These are phyloP conservation scores for Gloeostereum incarnatum DNA, from an alignment of 768 basidiomycete species.

Conservation along the genomic window DNA sequence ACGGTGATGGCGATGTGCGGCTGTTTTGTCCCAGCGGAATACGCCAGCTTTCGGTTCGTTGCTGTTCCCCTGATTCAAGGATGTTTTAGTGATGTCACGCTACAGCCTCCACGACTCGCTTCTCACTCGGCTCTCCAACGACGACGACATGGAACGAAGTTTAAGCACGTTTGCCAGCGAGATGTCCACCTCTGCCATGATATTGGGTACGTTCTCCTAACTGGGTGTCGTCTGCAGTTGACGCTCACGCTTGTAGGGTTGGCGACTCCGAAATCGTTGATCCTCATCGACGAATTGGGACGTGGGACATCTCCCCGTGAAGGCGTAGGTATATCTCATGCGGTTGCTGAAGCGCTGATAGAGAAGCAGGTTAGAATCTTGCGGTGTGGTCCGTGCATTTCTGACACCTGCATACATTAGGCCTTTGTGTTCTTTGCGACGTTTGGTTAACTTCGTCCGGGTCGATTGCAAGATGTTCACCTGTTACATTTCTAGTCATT, in stretches of 20 bases:
- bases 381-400: slow-evolving; percentile 1
- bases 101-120: slow-evolving; percentile 73
- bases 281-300: slow-evolving; percentile 90
- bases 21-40: slow-evolving; percentile 89
- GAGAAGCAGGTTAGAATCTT: slow-evolving; percentile 46
- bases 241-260: slow-evolving; percentile 38
- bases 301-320: slow-evolving; percentile 84
- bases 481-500: slow-evolving; percentile 43
- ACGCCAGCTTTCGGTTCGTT: slow-evolving; percentile 74
- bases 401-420: slow-evolving; percentile 31
- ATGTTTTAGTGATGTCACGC: not conserved
- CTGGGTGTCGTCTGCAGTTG: not conserved
- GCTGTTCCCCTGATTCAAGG: not conserved
- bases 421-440: slow-evolving; percentile 89
- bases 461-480: slow-evolving; percentile 1
- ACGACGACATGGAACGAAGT: slow-evolving; percentile 84
- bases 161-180: slow-evolving; percentile 94
- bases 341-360: slow-evolving; percentile 75
- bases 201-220: slow-evolving; percentile 44
- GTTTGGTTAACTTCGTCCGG: slow-evolving; percentile 31
- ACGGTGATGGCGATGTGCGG: slow-evolving; percentile 84
- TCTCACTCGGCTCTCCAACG: slow-evolving; percentile 84
- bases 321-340: slow-evolving; percentile 76
- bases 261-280: slow-evolving; percentile 58
- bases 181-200: slow-evolving; percentile 90